A percentile compares a stretch with the other conserved stretches of the same genome.
phyloP scores from a whole-genome alignment of 768 basidiomycete species.

The Naganishia randhawae region DNA sequence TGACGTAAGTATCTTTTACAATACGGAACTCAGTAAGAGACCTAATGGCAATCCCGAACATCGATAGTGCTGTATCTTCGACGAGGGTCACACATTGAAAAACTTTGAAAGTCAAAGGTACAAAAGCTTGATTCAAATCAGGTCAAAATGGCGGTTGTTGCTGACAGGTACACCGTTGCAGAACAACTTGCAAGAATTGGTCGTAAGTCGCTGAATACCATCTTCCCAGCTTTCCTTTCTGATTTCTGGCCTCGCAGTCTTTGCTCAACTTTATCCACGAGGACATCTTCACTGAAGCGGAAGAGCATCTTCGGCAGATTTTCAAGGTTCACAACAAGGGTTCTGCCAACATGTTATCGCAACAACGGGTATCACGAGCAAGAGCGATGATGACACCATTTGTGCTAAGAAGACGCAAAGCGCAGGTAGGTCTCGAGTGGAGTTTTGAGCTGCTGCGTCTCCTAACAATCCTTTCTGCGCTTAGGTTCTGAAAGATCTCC shows the following conservation, averaged over 20 bases:
- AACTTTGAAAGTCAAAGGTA: conserved; percentile 98
- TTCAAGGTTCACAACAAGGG: conserved; percentile 82
- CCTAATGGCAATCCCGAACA: background rate
- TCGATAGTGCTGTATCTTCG: conserved; percentile 80
- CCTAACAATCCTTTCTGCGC: background rate
- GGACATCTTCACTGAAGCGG: conserved; percentile 71
- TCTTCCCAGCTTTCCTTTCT: background rate
- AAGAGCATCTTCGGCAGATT: conserved; percentile 79
- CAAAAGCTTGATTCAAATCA: conserved; percentile 76
- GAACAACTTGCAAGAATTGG: conserved; percentile 56
- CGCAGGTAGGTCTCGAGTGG: conserved; percentile 61
- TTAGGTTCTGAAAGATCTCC: conserved; percentile 86
- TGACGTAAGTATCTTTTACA: conserved; percentile 64
- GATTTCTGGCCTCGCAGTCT: conserved; percentile 59
- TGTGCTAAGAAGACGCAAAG: conserved; percentile 91
- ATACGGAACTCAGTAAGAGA: background rate
- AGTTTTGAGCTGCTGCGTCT: background rate
- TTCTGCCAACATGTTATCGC: conserved; percentile 83
- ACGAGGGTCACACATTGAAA: conserved; percentile 95
- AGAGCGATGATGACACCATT: conserved; percentile 99
- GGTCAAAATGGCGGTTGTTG: conserved; percentile 81
- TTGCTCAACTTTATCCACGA: conserved; percentile 97
- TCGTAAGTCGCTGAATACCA: too few species aligned
- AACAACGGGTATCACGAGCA: conserved; percentile 87
- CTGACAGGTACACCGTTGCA: conserved; percentile 92